These are phyloP conservation scores for Xerocomus spinulosus DNA, from an alignment of 768 basidiomycete species.

Conservation along the genomic window DNA sequence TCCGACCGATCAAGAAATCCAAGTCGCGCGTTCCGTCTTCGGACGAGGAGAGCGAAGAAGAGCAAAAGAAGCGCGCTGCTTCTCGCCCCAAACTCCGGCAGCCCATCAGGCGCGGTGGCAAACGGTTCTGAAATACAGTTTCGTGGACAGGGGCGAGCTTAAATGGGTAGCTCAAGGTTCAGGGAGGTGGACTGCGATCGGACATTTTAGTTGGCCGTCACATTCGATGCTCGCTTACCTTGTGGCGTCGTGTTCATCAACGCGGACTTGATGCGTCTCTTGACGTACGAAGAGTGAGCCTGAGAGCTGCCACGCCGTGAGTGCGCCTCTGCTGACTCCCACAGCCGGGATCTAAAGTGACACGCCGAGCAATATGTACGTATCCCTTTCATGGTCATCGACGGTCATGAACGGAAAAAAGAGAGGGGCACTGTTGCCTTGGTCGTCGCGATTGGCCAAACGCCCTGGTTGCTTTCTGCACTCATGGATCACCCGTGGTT, in stretches of 20 bases:
- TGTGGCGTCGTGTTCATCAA: too few relatives aligned
- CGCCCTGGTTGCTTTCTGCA: too few relatives aligned
- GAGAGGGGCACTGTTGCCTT: too few relatives aligned
- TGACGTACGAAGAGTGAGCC: too few relatives aligned
- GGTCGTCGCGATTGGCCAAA: too few relatives aligned
- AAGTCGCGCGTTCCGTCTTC: slow-evolving; percentile 37
- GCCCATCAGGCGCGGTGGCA: slow-evolving; percentile 72
- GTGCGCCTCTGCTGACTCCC: neutral
- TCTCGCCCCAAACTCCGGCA: slow-evolving; percentile 57
- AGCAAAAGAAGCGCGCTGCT: slow-evolving; percentile 40
- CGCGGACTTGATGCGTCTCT: too few relatives aligned
- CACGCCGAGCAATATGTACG: neutral
- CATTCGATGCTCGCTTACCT: too few relatives aligned
- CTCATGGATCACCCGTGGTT: too few relatives aligned
- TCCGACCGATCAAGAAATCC: slow-evolving; percentile 44
- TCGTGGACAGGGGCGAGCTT: neutral
- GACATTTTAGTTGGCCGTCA: too few relatives aligned
- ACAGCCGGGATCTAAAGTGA: neutral
- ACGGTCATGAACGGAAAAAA: neutral
- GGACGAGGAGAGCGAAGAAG: slow-evolving; percentile 59
- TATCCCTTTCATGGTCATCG: neutral
- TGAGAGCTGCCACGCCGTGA: neutral
- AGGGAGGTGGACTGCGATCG: too few relatives aligned
- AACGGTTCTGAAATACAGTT: slow-evolving; percentile 59
- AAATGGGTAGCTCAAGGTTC: neutral